Evolutionary conservation across 1,139 yeast species (phyloP).

Genomic region (Suhomyces bribrorum): DNA sequence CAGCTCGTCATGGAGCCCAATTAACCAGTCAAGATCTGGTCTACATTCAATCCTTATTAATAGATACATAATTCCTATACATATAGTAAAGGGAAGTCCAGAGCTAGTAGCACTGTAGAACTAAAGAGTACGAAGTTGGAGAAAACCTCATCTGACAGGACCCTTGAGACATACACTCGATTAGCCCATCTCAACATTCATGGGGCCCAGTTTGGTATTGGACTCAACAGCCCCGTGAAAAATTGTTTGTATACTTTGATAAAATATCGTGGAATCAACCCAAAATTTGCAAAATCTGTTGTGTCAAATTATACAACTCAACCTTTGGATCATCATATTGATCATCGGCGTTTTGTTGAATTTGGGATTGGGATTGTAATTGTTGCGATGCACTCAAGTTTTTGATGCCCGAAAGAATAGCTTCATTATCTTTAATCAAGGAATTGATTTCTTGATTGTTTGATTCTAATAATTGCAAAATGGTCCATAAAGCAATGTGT

Average conservation of each 20-base stretch:
- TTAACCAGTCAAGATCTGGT: background rate
- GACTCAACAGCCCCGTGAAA: too few species aligned
- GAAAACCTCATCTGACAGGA: too few species aligned
- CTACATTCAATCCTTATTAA: conserved; percentile 7
- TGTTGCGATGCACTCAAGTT: conserved; percentile 48
- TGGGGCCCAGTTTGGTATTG: background rate
- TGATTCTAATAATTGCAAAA: conserved; percentile 86
- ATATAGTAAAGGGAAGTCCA: conserved; percentile 9
- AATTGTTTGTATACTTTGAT: too few species aligned
- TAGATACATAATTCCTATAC: conserved; percentile 10
- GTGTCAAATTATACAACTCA: conserved; percentile 76
- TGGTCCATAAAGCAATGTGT: conserved; percentile 97
- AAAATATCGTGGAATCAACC: too few species aligned
- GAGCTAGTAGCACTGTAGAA: conserved; percentile 11
- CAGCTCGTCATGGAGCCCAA: too few species aligned
- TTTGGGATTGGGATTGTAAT: conserved; percentile 32
- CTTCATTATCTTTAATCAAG: conserved; percentile 59
- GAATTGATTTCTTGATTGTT: conserved; percentile 70
- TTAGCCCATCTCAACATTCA: background rate
- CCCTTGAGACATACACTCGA: too few species aligned
- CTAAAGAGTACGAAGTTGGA: conserved; percentile 9
- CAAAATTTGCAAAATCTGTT: conserved; percentile 64
- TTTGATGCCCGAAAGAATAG: conserved; percentile 59
- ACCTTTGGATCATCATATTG: conserved; percentile 64
- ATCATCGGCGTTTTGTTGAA: conserved; percentile 25